Evolutionary conservation across 106 monocot species (phyloP), one percentile per base, ranked within the genome.

Genomic region (Cymbidium sinense): DNA sequence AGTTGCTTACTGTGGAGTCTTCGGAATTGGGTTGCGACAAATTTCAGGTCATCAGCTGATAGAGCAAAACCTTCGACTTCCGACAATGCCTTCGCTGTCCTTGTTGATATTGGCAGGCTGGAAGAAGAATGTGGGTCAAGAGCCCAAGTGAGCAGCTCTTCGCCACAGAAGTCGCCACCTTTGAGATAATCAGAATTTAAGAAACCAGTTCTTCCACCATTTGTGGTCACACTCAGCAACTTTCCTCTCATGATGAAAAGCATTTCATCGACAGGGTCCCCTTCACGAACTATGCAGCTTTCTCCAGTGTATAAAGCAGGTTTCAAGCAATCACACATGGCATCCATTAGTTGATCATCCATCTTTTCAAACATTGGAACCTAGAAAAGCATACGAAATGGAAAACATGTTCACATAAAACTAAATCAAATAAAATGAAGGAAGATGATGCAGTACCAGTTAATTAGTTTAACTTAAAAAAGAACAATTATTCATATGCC

Each of bases 71-170:
- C 86, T 83, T 88, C 88, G 21, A 88, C 88, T 70, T 88, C 88
- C 0, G 81, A 74, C 0, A 85, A 36, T 0, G 85, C 71, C 43
- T 81, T 86, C 21, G 83, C 88, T 2, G 86, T 88, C 70, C 88
- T 73, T 9, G 88, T 88, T 27, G 88, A 88, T 30, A 61, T 70
- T 13, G 88, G 88, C 17, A 88, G 83, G 73, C 75, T 83, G 28
- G 86, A 81, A 15, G 77, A 27, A 30, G 75, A 76, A 34, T 75
- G 65, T 9, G 88, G 81, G 64, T 86, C 86, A 1, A 88, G 83
- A 11, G 88, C 88, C 88, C 88, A 88, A 3, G 88, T 88, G 62
- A 88, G 81, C 17, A 88, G 88, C 81, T 88, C 86, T 76, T 88
- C 88, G 3, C 88, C 88, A 18, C 88, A 88, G 52, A 88, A 88